phyloP scores from a whole-genome alignment of 2,329 filamentous ascomycete genomes.

The Cryoendolithus antarcticus region DNA sequence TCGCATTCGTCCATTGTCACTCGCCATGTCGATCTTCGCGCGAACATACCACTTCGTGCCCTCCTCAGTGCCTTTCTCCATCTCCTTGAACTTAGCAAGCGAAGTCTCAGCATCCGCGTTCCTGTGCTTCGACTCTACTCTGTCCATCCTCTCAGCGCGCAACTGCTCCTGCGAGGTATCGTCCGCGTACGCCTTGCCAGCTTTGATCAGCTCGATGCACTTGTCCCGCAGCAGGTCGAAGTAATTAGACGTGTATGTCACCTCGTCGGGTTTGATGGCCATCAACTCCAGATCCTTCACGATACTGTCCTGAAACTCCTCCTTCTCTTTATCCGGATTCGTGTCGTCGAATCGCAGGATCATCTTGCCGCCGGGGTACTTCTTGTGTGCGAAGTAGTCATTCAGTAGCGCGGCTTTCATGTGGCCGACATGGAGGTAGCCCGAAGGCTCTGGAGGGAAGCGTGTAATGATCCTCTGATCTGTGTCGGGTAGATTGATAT shows the following conservation, averaged over 20 bases:
- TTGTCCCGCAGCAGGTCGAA: slow-evolving; percentile 85
- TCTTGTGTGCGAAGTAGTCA: slow-evolving; percentile 92
- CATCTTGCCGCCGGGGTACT: slow-evolving; percentile 72
- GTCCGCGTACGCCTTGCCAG: slow-evolving; percentile 84
- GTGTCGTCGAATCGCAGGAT: slow-evolving; percentile 94
- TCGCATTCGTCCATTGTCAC: slow-evolving; percentile 89
- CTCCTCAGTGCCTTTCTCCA: slow-evolving; percentile 74
- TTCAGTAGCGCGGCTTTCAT: slow-evolving; percentile 87
- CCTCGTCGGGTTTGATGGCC: slow-evolving; percentile 76
- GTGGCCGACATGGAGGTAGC: slow-evolving; percentile 91
- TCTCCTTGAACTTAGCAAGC: slow-evolving; percentile 76
- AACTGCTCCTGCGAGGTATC: slow-evolving; percentile 86
- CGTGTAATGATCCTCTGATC: slow-evolving; percentile 83
- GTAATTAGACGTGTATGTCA: slow-evolving; percentile 93
- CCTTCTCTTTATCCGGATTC: slow-evolving; percentile 93
- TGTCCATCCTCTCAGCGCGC: slow-evolving; percentile 71
- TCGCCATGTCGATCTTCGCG: slow-evolving; percentile 82
- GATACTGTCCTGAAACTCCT: slow-evolving; percentile 90
- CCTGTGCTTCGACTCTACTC: slow-evolving; percentile 68
- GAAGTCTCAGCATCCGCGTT: slow-evolving; percentile 72
- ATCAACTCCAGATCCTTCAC: slow-evolving; percentile 82
- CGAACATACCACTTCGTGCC: slow-evolving; percentile 82
- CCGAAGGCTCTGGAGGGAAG: slow-evolving; percentile 91
- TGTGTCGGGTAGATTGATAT: slow-evolving; percentile 72
- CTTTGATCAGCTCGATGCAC: slow-evolving; percentile 70